Conservation (phyloP, 1,284 basidiomycete species). For the Rugosomyces carneus region DNA sequence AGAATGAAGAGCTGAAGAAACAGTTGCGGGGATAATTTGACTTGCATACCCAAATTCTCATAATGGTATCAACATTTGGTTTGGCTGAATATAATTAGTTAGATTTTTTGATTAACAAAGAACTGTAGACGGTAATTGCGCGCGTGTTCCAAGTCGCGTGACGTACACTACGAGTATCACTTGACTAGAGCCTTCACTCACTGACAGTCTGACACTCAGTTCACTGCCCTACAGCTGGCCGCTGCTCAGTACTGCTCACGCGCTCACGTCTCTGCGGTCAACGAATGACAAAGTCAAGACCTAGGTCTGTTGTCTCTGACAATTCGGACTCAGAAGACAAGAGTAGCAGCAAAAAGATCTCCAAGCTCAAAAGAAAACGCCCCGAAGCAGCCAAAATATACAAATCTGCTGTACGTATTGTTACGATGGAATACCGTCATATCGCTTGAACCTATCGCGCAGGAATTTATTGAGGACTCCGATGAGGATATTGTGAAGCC, state of each 20-base stretch:
- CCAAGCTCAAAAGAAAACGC: conserved; percentile 7
- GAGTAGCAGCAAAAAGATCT: not conserved
- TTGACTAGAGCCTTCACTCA: too few relatives aligned
- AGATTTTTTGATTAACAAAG: too few relatives aligned
- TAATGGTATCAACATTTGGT: too few relatives aligned
- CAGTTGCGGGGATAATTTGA: conserved; percentile 28
- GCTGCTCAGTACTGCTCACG: too few relatives aligned
- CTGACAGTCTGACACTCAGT: too few relatives aligned
- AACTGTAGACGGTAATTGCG: too few relatives aligned
- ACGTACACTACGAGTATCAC: too few relatives aligned
- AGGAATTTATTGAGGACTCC: conserved; percentile 15
- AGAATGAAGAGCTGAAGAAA: conserved; percentile 66
- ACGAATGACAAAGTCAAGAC: not conserved
- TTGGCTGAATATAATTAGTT: too few relatives aligned
- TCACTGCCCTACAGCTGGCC: too few relatives aligned
- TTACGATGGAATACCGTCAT: not conserved
- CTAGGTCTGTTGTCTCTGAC: not conserved
- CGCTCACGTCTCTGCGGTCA: too few relatives aligned
- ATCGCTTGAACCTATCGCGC: not conserved
- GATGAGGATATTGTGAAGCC: conserved; percentile 13
- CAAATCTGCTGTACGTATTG: conserved; percentile 16
- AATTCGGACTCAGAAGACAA: not conserved
- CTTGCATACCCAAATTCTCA: not conserved
- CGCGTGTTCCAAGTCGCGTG: too few relatives aligned
- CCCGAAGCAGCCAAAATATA: conserved; percentile 10